These are phyloP conservation scores for Chenopodium formosanum DNA, from an alignment of 148 eudicot genomes.

Conservation along the genomic window DNA sequence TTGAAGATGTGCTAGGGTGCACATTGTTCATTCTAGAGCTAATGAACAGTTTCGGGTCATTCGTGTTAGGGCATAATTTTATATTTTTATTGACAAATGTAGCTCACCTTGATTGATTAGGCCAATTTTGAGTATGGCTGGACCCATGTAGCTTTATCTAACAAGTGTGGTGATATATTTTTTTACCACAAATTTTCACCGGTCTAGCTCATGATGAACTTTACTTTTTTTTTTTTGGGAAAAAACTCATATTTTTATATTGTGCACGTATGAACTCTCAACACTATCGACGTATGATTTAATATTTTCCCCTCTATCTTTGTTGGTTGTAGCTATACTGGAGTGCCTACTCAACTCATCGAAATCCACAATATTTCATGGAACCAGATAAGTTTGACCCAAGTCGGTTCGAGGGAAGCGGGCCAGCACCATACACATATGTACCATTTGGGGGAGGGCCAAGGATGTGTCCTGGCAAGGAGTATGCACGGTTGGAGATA, in stretches of 20 bases:
- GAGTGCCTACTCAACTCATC: slow-evolving; percentile 58
- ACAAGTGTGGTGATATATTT: no score
- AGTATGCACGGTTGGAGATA: slow-evolving; percentile 61
- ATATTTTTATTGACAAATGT: no score
- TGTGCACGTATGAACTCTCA: no score
- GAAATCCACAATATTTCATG: slow-evolving; percentile 38
- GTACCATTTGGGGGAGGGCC: slow-evolving; percentile 72
- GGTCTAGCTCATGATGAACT: no score
- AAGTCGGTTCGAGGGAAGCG: slow-evolving; percentile 47
- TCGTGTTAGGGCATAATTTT: no score
- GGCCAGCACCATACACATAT: slow-evolving; percentile 59
- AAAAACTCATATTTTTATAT: no score
- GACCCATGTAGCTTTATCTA: no score
- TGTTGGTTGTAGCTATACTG: slow-evolving; percentile 40
- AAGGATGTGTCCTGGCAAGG: slow-evolving; percentile 66
- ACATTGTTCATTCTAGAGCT: neutral
- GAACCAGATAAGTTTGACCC: slow-evolving; percentile 59
- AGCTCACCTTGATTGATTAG: no score
- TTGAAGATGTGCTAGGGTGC: neutral
- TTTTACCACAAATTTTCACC: no score
- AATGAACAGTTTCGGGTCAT: no score
- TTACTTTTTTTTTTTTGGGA: no score
- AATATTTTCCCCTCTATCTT: neutral
- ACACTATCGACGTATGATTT: neutral
- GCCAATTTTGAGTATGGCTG: no score